Evolutionary conservation across 2,329 filamentous ascomycete species (phyloP).

Genomic region (Claviceps sp.): DNA sequence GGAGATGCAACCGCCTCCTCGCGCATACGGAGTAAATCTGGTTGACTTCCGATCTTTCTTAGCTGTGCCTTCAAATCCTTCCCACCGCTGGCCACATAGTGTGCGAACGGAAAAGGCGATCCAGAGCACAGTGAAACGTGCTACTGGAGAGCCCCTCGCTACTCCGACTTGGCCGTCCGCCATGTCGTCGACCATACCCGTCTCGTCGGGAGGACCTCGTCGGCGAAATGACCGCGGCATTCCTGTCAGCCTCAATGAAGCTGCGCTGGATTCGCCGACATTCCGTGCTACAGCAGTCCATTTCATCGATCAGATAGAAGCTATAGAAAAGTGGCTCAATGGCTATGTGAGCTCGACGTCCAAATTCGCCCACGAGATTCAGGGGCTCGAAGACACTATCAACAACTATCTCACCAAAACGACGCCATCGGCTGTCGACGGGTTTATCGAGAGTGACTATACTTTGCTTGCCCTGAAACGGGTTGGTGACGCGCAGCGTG

Average conservation of each 20-base stretch:
- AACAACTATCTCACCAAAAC: constrained; percentile 64
- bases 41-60: background rate
- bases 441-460: constrained; percentile 88
- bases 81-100: background rate
- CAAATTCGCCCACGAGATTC: constrained; percentile 47
- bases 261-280: constrained; percentile 87
- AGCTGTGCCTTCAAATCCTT: background rate
- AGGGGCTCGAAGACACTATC: constrained; percentile 65
- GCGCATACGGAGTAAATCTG: background rate
- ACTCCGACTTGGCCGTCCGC: constrained; percentile 3
- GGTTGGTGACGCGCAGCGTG: constrained; percentile 71
- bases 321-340: constrained; percentile 83
- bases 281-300: constrained; percentile 80
- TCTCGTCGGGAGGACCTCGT: constrained; percentile 1
- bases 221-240: constrained; percentile 26
- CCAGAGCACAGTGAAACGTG: constrained; percentile 2
- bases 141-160: background rate
- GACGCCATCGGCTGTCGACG: constrained; percentile 67
- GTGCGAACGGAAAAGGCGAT: background rate
- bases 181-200: constrained; percentile 10
- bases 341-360: constrained; percentile 39
- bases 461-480: constrained; percentile 75
- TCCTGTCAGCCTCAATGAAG: constrained; percentile 84
- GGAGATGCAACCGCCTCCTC: background rate
- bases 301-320: constrained; percentile 83